Percentiles rank a stretch among this genome's conserved stretches.
phyloP scores from a whole-genome alignment of 2,329 filamentous ascomycete genomes.

The Pseudogymnoascus sp. region DNA sequence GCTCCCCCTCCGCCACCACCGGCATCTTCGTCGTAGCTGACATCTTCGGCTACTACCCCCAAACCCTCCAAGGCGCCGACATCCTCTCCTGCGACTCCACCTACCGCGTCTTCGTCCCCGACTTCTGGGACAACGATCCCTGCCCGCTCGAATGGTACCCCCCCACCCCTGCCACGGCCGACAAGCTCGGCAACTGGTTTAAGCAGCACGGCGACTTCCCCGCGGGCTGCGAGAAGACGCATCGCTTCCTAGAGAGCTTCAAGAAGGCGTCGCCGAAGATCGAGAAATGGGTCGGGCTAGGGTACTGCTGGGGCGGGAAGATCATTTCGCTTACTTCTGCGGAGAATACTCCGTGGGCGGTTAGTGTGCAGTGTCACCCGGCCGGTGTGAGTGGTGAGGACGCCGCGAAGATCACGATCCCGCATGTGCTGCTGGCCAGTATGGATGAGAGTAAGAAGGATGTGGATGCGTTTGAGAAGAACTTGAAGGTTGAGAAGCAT shows the following conservation, averaged over 20 bases:
- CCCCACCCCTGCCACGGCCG: constrained; percentile 57
- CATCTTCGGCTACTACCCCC: constrained; percentile 65
- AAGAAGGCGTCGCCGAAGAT: constrained; percentile 48
- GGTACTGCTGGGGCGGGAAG: constrained; percentile 33
- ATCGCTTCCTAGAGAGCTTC: constrained; percentile 49
- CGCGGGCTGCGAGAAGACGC: constrained; percentile 42
- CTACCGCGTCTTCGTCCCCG: constrained; percentile 84
- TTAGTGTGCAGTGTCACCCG: constrained; percentile 26
- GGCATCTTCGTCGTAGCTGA: constrained; percentile 56
- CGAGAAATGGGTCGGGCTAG: constrained; percentile 36
- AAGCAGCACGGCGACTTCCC: constrained; percentile 26
- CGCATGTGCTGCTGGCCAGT: constrained; percentile 46
- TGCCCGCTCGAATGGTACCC: constrained; percentile 52
- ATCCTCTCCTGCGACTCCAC: constrained; percentile 50
- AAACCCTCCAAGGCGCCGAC: constrained; percentile 65
- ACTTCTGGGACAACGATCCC: constrained; percentile 70
- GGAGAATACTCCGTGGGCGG: constrained; percentile 20
- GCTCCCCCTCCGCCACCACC: constrained; percentile 44
- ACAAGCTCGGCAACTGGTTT: constrained; percentile 54
- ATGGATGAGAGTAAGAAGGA: constrained; percentile 41
- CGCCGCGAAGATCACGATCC: constrained; percentile 38
- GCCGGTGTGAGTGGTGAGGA: constrained; percentile 31
- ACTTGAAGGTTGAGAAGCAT: constrained; percentile 38
- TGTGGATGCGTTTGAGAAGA: constrained; percentile 39
- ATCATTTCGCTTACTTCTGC: constrained; percentile 24